phyloP scores from a whole-genome alignment of 2,329 filamentous ascomycete genomes.

The Aspergillus neotritici region DNA sequence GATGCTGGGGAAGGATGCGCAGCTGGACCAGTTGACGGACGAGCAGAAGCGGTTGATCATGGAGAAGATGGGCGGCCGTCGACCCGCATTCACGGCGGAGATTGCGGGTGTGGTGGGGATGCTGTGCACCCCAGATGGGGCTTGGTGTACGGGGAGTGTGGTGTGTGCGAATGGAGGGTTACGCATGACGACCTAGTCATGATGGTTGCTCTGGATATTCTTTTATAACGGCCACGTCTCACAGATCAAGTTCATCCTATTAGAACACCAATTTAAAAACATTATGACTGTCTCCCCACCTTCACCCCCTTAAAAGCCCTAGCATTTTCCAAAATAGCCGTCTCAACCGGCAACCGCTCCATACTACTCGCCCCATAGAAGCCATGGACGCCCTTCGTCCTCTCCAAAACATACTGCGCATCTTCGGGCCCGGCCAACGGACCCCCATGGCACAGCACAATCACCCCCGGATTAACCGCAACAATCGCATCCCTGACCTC shows the following conservation, averaged over 20 bases:
- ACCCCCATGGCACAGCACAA: conserved; percentile 66
- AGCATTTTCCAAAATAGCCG: conserved; percentile 57
- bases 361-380: conserved; percentile 66
- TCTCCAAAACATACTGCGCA: conserved; percentile 56
- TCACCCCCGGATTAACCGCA: conserved; percentile 52
- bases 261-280: too few relatives aligned
- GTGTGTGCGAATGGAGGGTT: conserved; percentile 77
- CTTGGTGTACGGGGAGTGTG: conserved; percentile 73
- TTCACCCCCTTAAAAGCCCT: conserved; percentile 48
- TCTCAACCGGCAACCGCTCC: conserved; percentile 63
- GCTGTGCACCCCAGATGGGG: conserved; percentile 65
- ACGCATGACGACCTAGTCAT: conserved; percentile 43
- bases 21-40: conserved; percentile 52
- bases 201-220: background rate
- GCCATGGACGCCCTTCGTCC: conserved; percentile 61
- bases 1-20: conserved; percentile 53
- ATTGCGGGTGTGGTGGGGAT: conserved; percentile 72
- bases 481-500: conserved; percentile 58
- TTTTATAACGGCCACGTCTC: background rate
- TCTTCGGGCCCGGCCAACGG: conserved; percentile 61
- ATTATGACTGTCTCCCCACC: conserved; percentile 6
- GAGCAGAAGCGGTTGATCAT: conserved; percentile 60
- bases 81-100: conserved; percentile 62
- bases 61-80: conserved; percentile 51
- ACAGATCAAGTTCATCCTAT: too few relatives aligned